Conservation (phyloP, 805 yeast species). For the Lachancea sp. region DNA sequence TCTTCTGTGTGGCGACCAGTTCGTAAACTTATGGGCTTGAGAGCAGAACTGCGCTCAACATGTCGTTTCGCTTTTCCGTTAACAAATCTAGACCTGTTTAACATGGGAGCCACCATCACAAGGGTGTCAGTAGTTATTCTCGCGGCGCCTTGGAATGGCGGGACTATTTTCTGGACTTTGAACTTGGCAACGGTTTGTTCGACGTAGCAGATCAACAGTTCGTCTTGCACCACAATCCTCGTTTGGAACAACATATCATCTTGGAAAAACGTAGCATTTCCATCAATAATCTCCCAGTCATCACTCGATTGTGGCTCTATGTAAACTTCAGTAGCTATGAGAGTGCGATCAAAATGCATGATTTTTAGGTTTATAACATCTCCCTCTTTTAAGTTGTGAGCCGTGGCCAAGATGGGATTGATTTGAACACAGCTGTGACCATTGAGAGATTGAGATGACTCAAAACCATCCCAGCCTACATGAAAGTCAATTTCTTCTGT, state of each 20-base stretch:
- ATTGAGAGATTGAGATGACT: conserved; percentile 15
- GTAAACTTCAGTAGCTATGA: conserved; percentile 49
- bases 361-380: conserved; percentile 12
- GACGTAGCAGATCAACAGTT: conserved; percentile 63
- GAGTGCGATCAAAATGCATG: conserved; percentile 12
- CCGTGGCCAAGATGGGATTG: conserved; percentile 22
- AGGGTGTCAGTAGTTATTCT: conserved; percentile 59
- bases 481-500: conserved; percentile 8
- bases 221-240: conserved; percentile 59
- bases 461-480: conserved; percentile 29
- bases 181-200: conserved; percentile 55
- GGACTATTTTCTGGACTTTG: conserved; percentile 43
- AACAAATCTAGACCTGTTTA: conserved; percentile 28
- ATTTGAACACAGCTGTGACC: conserved; percentile 17
- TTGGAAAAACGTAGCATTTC: conserved; percentile 73
- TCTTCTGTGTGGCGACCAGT: neutral
- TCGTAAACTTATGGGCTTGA: conserved; percentile 1
- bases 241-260: conserved; percentile 71
- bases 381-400: conserved; percentile 10
- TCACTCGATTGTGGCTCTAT: conserved; percentile 70
- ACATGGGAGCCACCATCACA: conserved; percentile 70
- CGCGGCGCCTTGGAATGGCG: conserved; percentile 37
- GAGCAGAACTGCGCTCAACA: neutral
- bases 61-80: conserved; percentile 1
- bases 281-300: conserved; percentile 89